Percentiles rank a stretch among this genome's conserved stretches.
Conservation (phyloP, 2,329 filamentous ascomycete genomes). For the Exophiala xenobiotica region DNA sequence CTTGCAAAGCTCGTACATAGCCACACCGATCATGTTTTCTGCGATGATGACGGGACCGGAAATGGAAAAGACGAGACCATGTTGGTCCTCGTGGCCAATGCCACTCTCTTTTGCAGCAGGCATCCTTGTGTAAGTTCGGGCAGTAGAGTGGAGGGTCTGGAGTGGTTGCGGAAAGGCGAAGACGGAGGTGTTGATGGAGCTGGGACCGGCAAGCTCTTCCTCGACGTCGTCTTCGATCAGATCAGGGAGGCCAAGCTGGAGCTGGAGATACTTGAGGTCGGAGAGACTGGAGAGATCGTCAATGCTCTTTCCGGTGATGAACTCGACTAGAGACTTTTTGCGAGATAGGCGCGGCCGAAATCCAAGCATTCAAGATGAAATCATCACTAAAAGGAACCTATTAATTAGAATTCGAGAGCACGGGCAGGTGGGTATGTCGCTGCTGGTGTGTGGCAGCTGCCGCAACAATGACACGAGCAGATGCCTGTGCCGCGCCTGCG, state of each 20-base stretch:
- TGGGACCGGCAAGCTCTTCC: slow-evolving; percentile 38
- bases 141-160: slow-evolving; percentile 31
- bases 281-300: slow-evolving; percentile 41
- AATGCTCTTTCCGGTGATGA: slow-evolving; percentile 54
- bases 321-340: slow-evolving; percentile 52
- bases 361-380: slow-evolving; percentile 26
- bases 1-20: slow-evolving; percentile 98
- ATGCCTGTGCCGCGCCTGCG: too few species aligned
- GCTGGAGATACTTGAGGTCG: slow-evolving; percentile 26
- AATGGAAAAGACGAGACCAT: slow-evolving; percentile 69
- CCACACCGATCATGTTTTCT: slow-evolving; percentile 97
- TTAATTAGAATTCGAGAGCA: slow-evolving; percentile 6
- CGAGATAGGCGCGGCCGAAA: slow-evolving; percentile 25
- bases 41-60: slow-evolving; percentile 90
- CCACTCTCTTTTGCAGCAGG: slow-evolving; percentile 45
- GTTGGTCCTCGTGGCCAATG: slow-evolving; percentile 53
- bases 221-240: slow-evolving; percentile 40
- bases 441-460: background rate
- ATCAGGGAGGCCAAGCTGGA: slow-evolving; percentile 27
- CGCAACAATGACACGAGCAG: too few species aligned
- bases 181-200: slow-evolving; percentile 36
- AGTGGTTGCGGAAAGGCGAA: slow-evolving; percentile 30
- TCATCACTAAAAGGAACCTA: slow-evolving; percentile 13
- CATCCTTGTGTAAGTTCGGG: slow-evolving; percentile 41
- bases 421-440: slow-evolving; percentile 4